A percentile compares a stretch with the other conserved stretches of the same genome.
Conservation (phyloP, 2,329 filamentous ascomycete genomes). For the Podosphaera xanthii region DNA sequence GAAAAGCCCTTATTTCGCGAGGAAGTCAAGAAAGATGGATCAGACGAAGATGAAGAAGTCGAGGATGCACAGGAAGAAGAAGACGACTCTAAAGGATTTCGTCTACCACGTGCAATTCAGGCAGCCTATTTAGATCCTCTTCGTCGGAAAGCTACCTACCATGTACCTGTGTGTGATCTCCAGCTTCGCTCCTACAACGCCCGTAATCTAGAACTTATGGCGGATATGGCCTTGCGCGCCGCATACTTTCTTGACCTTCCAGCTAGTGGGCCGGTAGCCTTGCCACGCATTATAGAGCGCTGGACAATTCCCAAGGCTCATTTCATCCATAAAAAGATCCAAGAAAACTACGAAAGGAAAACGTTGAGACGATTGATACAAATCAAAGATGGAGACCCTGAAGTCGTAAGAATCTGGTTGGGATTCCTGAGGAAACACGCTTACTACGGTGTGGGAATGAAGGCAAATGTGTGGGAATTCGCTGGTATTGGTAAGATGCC, state of each 20-base stretch:
- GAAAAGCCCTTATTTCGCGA: not conserved
- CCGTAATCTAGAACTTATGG: conserved; percentile 80
- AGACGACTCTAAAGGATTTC: not conserved
- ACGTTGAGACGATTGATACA: conserved; percentile 72
- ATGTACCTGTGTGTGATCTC: conserved; percentile 69
- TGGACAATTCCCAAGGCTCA: conserved; percentile 81
- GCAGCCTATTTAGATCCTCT: conserved; percentile 71
- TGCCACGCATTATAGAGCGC: conserved; percentile 69
- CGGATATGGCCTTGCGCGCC: conserved; percentile 81
- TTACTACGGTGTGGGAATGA: conserved; percentile 95
- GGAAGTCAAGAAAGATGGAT: not conserved
- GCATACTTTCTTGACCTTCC: conserved; percentile 84
- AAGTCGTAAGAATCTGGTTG: conserved; percentile 77
- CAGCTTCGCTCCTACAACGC: conserved; percentile 81
- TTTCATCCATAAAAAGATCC: conserved; percentile 92
- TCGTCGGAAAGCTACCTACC: conserved; percentile 48
- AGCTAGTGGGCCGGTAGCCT: conserved; percentile 62
- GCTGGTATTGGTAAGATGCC: conserved; percentile 37
- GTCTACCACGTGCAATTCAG: conserved; percentile 59
- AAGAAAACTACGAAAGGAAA: conserved; percentile 92
- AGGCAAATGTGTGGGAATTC: conserved; percentile 91
- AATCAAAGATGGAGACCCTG: conserved; percentile 75
- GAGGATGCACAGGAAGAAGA: not conserved
- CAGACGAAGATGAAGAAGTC: not conserved
- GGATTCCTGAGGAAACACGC: conserved; percentile 81